A percentile compares a stretch with the other conserved stretches of the same genome.
These are phyloP conservation scores for Arachis monticola DNA, from an alignment of 331 rosid genomes.

Conservation along the genomic window DNA sequence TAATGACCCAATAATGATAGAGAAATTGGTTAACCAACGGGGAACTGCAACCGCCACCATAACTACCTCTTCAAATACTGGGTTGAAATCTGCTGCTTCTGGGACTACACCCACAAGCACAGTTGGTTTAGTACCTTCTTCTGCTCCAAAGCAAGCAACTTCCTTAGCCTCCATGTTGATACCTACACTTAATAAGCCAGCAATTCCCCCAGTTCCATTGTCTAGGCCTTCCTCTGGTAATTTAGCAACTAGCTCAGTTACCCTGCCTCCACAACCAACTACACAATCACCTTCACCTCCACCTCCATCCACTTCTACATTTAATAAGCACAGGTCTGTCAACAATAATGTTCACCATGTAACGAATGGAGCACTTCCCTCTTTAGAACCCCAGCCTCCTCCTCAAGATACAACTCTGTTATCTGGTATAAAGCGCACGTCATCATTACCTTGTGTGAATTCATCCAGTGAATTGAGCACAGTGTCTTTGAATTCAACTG, in stretches of 20 bases:
- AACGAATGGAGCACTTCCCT: conserved; percentile 33
- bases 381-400: conserved; percentile 20
- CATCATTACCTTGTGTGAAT: conserved; percentile 29
- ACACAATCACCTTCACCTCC: conserved; percentile 9
- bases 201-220: conserved; percentile 22
- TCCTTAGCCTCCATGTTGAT: conserved; percentile 3
- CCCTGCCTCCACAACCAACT: conserved; percentile 14
- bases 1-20: conserved; percentile 58
- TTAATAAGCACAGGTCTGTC: conserved; percentile 28
- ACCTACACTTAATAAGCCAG: not conserved
- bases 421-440: conserved; percentile 39
- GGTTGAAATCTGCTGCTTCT: conserved; percentile 25
- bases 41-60: conserved; percentile 14
- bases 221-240: conserved; percentile 26
- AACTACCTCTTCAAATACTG: conserved; percentile 19
- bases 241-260: not conserved
- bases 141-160: conserved; percentile 31
- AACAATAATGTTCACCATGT: conserved; percentile 25
- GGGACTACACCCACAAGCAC: not conserved
- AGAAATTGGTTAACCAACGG: conserved; percentile 17
- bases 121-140: conserved; percentile 5
- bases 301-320: conserved; percentile 8
- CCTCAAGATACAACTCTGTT: conserved; percentile 27
- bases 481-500: conserved; percentile 17
- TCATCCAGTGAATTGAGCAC: conserved; percentile 32